Base-by-base conservation (phyloP, 78 protist species). In the Dictyostelium citrinum region DNA sequence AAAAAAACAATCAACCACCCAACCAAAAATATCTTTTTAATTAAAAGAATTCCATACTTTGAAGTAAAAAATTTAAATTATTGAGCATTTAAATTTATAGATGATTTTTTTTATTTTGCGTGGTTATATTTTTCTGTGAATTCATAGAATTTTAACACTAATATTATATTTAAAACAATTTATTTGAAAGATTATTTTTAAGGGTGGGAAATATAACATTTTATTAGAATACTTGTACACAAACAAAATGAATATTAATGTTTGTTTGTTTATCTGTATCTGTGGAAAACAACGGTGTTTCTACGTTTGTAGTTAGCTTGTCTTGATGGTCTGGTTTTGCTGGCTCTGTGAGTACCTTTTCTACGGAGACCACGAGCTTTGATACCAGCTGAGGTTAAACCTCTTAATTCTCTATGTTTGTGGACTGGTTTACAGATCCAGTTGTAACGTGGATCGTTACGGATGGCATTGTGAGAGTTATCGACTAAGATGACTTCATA, bases 401-500 rank as follows among this genome's bases (percentile, higher is more conserved):
- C 99, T 67, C 99, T 98, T 64, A 90, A 90, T 91, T 96, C 98
- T 77, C 99, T 97, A 96, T 97, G 98, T 96, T 98, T 99, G 97
- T 96, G 98, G 78, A 85, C 97, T 74, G 99, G 91, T 67, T 81
- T 67, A 96, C 85, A 72, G 96, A 99, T 98, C 99, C 99, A 99
- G 99, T 98, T 98, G 98, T 98, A 97, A 81, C 98, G 91, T 55
- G 99, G 98, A 90, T 99, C 99, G 91, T 81, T 45, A 96, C 99
- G 98, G 98, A 99, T 97, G 61, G 98, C 98, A 84, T 51, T 71
- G 98, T 99, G 99, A 35, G 46, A 22, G 80, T 99, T 98, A 97
- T 99, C 99, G 43, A 99, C 99, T 41, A 97, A 58, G 95, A 99
- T 99, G 95, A 99, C 99, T 96, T 99, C 99, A 91, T 76, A 99